phyloP scores from a whole-genome alignment of 176 grass and related monocot genomes.

The Phoenix dactylifera region DNA sequence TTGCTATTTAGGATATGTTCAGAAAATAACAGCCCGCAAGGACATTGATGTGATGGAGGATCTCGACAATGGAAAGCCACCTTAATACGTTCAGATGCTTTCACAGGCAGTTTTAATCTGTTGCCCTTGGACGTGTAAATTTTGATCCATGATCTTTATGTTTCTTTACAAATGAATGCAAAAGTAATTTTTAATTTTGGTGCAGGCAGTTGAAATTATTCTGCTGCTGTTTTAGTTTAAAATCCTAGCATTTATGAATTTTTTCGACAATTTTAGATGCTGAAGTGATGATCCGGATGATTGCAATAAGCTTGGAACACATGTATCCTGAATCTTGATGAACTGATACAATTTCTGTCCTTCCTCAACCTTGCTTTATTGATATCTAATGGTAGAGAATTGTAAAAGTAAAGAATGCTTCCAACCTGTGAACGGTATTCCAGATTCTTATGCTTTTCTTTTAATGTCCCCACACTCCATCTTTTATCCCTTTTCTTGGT shows the following conservation, averaged over 20 bases:
- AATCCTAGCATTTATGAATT: no score
- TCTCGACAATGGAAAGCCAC: constrained; percentile 53
- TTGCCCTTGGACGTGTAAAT: constrained; percentile 14
- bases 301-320: no score
- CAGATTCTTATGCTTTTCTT: constrained; percentile 39
- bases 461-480: constrained; percentile 17
- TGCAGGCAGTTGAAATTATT: no score
- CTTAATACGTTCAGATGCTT: constrained; percentile 21
- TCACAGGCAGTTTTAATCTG: not conserved
- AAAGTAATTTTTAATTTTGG: not conserved
- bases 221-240: no score
- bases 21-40: constrained; percentile 72
- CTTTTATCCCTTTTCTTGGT: constrained; percentile 26
- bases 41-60: constrained; percentile 80
- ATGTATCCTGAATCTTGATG: no score
- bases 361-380: no score
- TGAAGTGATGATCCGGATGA: no score
- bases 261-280: no score
- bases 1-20: constrained; percentile 74
- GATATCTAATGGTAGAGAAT: no score
- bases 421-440: not conserved
- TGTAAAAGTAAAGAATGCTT: no score
- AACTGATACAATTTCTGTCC: no score
- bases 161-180: no score
- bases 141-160: constrained; percentile 6